Evolutionary conservation across 306 rosid genomes (phyloP).

Genomic region (Canavalia ensiformis): DNA sequence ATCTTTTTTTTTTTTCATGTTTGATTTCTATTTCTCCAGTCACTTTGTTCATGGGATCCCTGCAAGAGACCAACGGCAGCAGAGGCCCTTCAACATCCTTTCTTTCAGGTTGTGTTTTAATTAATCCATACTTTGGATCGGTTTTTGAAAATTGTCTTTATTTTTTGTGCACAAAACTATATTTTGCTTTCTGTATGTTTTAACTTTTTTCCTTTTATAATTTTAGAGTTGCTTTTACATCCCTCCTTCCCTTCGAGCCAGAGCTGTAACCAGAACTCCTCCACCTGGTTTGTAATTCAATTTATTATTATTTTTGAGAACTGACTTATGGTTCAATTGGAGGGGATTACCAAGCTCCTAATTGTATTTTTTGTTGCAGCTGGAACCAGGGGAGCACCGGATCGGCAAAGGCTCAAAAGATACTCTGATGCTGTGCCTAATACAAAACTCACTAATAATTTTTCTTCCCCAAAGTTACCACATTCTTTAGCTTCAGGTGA

Average conservation of each 20-base stretch:
- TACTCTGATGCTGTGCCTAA: conserved; percentile 63
- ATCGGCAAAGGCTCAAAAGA: conserved; percentile 69
- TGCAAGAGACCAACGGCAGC: conserved; percentile 91
- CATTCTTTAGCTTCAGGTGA: conserved; percentile 75
- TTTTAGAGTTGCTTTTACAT: conserved; percentile 85
- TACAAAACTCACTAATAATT: conserved; percentile 65
- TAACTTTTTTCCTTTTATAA: conserved; percentile 12
- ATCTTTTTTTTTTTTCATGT: not conserved
- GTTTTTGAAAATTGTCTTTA: not conserved
- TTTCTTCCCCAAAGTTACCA: conserved; percentile 67
- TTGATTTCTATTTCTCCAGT: conserved; percentile 51
- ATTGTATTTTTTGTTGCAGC: conserved; percentile 53
- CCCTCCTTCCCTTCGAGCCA: conserved; percentile 89
- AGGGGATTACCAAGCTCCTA: conserved; percentile 27
- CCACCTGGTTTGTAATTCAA: conserved; percentile 75
- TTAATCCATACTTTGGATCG: not conserved
- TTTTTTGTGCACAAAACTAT: not conserved
- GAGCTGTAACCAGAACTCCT: conserved; percentile 74
- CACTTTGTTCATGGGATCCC: conserved; percentile 99
- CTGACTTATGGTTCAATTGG: conserved; percentile 18
- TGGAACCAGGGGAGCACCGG: conserved; percentile 62
- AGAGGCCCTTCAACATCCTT: conserved; percentile 97
- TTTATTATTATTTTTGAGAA: not conserved
- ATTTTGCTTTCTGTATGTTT: conserved; percentile 17
- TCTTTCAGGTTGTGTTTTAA: conserved; percentile 73